phyloP scores from a whole-genome alignment of 257 asterid genomes.

The Plantago ovata region DNA sequence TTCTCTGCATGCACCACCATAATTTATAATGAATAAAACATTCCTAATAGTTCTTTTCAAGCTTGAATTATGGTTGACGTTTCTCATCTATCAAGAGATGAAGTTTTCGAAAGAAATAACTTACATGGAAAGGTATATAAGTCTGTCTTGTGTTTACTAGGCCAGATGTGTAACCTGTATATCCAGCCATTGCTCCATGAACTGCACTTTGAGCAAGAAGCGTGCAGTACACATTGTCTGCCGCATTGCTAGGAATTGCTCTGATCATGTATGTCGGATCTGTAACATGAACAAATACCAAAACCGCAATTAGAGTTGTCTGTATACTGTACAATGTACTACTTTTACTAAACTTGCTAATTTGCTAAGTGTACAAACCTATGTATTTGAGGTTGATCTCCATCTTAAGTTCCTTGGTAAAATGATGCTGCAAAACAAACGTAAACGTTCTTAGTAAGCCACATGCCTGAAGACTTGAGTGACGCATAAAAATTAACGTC shows the following conservation, averaged over 20 bases:
- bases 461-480: neutral
- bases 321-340: neutral
- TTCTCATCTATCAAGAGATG: neutral
- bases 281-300: slow-evolving; percentile 22
- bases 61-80: neutral
- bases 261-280: slow-evolving; percentile 97
- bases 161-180: slow-evolving; percentile 77
- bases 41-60: neutral
- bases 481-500: no score
- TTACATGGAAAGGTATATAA: slow-evolving; percentile 84
- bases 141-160: slow-evolving; percentile 65
- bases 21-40: neutral
- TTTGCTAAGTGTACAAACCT: slow-evolving; percentile 43
- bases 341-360: neutral
- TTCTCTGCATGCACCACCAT: slow-evolving; percentile 46
- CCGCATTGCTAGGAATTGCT: slow-evolving; percentile 84
- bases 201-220: slow-evolving; percentile 94
- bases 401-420: slow-evolving; percentile 59
- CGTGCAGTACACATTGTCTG: slow-evolving; percentile 86
- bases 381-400: slow-evolving; percentile 71
- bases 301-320: neutral
- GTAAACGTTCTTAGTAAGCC: slow-evolving; percentile 3
- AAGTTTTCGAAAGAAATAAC: slow-evolving; percentile 18
- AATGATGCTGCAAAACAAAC: slow-evolving; percentile 51
- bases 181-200: slow-evolving; percentile 99